Base-by-base conservation (phyloP, 2,329 filamentous ascomycete genomes). In the Aspergillus sp. region DNA sequence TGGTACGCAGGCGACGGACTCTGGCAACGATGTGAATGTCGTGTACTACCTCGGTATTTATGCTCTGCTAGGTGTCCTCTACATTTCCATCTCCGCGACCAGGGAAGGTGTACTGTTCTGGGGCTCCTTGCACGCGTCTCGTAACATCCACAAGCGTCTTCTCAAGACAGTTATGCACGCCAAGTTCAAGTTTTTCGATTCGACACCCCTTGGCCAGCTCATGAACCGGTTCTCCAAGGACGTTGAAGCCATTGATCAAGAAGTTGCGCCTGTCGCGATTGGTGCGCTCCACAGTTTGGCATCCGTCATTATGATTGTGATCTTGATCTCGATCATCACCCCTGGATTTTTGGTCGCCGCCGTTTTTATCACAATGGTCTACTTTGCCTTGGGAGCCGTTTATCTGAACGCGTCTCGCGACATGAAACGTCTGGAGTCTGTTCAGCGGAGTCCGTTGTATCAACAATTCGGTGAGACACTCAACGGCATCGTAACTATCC, bases 201-300 rank as follows among this genome's bases (percentile, higher is more conserved):
- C 93, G 1, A 99, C 95, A 0, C 95, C 95, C 2, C 84, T 98
- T 0, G 95, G 95, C 12, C 93, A 97, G 75, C 83, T 99, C 68
- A 98, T 98, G 88, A 99, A 99, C 75, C 87, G 95, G 18, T 99
- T 99, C 78, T 98, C 93, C 72, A 98, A 98, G 75, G 95, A 99
- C 72, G 85, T 99, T 13, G 93, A 99, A 73, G 87, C 92, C 11
- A 83, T 99, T 18, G 95, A 99, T 65, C 95, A 99, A 72, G 95
- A 99, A 73, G 90, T 99, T 57, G 93, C 95, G 0, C 91, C 93
- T 2, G 87, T 96, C 41, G 93, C 95, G 20, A 93, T 98, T 64
- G 86, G 86, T 49, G 84, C 88, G 63, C 78, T 89, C 17, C 85
- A 89, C 69, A 87, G 85, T 68, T 70, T 88, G 50, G 84, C 83